Percentiles rank a stretch among this genome's conserved stretches.
phyloP scores from a whole-genome alignment of 2,329 filamentous ascomycete genomes.

The Aureobasidium sp. region DNA sequence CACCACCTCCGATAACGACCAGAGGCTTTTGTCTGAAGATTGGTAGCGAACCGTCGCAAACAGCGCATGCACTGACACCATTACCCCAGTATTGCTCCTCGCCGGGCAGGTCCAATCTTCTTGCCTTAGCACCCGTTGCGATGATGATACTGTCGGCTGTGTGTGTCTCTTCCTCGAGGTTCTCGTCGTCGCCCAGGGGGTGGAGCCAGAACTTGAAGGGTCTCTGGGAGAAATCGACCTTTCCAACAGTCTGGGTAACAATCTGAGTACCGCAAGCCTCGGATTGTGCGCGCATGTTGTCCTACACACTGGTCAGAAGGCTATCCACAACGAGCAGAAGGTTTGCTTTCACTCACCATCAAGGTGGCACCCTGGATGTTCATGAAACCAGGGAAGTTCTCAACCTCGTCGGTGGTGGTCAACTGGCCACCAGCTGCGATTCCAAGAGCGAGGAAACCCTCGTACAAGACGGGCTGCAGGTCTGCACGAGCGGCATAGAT shows the following conservation, averaged over 20 bases:
- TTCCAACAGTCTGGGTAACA: slow-evolving; percentile 83
- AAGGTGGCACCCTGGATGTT: slow-evolving; percentile 78
- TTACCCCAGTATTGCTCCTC: slow-evolving; percentile 98
- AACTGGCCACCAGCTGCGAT: slow-evolving; percentile 94
- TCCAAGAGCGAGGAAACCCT: slow-evolving; percentile 95
- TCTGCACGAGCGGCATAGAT: slow-evolving; percentile 94
- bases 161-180: slow-evolving; percentile 57
- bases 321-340: slow-evolving; percentile 20
- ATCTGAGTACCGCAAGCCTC: slow-evolving; percentile 87
- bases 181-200: slow-evolving; percentile 71
- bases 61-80: slow-evolving; percentile 90
- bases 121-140: slow-evolving; percentile 87
- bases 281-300: slow-evolving; percentile 87
- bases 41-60: slow-evolving; percentile 92
- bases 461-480: slow-evolving; percentile 88
- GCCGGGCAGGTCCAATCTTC: slow-evolving; percentile 70
- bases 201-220: slow-evolving; percentile 81
- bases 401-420: slow-evolving; percentile 95
- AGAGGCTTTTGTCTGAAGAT: slow-evolving; percentile 96
- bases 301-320: slow-evolving; percentile 27
- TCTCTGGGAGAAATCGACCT: slow-evolving; percentile 70
- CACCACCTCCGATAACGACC: slow-evolving; percentile 91
- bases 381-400: slow-evolving; percentile 96
- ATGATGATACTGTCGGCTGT: slow-evolving; percentile 91
- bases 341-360: slow-evolving; percentile 45